phyloP scores from a whole-genome alignment of 2,329 filamentous ascomycete genomes.

The Sporothrix dimorphospora region DNA sequence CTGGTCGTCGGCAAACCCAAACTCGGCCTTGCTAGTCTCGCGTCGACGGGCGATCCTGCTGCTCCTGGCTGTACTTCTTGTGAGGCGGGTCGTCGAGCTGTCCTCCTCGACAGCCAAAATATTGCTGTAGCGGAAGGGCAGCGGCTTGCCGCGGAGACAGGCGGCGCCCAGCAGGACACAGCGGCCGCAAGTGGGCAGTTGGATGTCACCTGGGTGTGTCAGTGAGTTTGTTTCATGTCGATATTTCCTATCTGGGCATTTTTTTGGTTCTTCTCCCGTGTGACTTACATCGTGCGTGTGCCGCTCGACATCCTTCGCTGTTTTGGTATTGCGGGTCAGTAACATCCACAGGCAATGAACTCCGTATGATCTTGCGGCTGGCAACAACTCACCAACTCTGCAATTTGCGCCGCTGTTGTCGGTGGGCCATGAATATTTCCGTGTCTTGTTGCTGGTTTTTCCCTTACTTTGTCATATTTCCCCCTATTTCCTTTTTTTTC shows the following conservation, averaged over 20 bases:
- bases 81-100: background rate
- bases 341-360: background rate
- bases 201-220: slow-evolving; percentile 17
- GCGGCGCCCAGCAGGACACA: background rate
- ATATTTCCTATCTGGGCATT: slow-evolving; percentile 9
- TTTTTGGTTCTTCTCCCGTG: background rate
- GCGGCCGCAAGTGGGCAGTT: slow-evolving; percentile 16
- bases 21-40: slow-evolving; percentile 18
- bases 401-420: slow-evolving; percentile 19
- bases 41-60: background rate
- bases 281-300: slow-evolving; percentile 25
- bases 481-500: background rate
- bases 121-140: slow-evolving; percentile 25
- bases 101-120: background rate
- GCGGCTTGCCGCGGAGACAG: slow-evolving; percentile 19
- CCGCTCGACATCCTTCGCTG: slow-evolving; percentile 23
- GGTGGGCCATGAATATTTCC: slow-evolving; percentile 26
- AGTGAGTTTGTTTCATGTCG: background rate
- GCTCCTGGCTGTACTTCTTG: background rate
- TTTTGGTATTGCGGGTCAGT: slow-evolving; percentile 7
- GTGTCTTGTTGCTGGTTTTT: too few relatives aligned
- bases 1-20: slow-evolving; percentile 27
- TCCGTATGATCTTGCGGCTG: too few relatives aligned
- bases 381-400: slow-evolving; percentile 25
- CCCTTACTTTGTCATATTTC: too few relatives aligned